A percentile compares a stretch with the other conserved stretches of the same genome.
phyloP scores from a whole-genome alignment of 2,329 filamentous ascomycete genomes.

The Fusarium veterinarium region DNA sequence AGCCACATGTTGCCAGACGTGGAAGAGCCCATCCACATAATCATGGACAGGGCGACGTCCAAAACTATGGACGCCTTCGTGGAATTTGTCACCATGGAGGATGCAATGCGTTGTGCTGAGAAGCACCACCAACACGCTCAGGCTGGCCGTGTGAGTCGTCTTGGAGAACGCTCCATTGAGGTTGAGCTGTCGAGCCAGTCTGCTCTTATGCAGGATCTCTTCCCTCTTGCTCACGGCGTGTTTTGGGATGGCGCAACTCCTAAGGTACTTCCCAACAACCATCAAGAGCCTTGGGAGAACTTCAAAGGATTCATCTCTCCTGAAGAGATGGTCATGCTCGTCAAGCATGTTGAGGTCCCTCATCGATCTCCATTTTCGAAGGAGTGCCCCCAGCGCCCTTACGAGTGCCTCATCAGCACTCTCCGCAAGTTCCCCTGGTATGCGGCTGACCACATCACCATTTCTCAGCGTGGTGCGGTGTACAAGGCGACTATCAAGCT shows the following conservation, averaged over 20 bases:
- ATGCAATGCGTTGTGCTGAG: slow-evolving; percentile 65
- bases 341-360: slow-evolving; percentile 71
- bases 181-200: slow-evolving; percentile 67
- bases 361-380: slow-evolving; percentile 70
- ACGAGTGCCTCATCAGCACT: slow-evolving; percentile 73
- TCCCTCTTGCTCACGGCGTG: slow-evolving; percentile 67
- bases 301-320: slow-evolving; percentile 71
- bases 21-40: slow-evolving; percentile 70
- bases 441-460: slow-evolving; percentile 65
- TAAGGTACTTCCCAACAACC: slow-evolving; percentile 49
- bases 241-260: slow-evolving; percentile 64
- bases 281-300: slow-evolving; percentile 58
- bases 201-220: slow-evolving; percentile 70
- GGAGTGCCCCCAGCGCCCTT: slow-evolving; percentile 72
- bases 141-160: slow-evolving; percentile 57
- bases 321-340: slow-evolving; percentile 73
- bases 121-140: slow-evolving; percentile 55
- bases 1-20: slow-evolving; percentile 65
- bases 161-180: slow-evolving; percentile 69
- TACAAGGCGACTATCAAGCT: slow-evolving; percentile 64
- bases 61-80: slow-evolving; percentile 73
- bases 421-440: slow-evolving; percentile 73
- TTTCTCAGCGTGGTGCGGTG: slow-evolving; percentile 65
- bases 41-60: slow-evolving; percentile 71
- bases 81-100: slow-evolving; percentile 64